Percentiles rank a stretch among this genome's conserved stretches.
phyloP scores from a whole-genome alignment of 495 filamentous ascomycete genomes.

The Sabuloglossum arenarium region DNA sequence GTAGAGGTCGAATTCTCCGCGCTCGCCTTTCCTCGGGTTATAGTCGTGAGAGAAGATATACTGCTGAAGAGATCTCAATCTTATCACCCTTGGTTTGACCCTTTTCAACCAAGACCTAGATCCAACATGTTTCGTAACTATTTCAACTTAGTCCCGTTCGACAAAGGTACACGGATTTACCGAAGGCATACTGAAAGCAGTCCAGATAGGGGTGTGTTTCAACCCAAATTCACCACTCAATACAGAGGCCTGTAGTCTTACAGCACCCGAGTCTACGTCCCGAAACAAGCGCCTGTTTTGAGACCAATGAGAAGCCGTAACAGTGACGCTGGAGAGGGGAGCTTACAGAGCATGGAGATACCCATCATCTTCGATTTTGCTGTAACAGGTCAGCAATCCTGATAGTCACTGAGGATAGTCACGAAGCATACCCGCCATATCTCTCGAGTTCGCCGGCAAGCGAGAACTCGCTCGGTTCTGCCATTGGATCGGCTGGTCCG shows the following conservation, averaged over 20 bases:
- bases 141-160: background rate
- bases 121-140: background rate
- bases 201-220: slow-evolving; percentile 1
- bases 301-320: background rate
- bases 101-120: slow-evolving; percentile 2
- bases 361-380: slow-evolving; percentile 1
- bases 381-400: background rate
- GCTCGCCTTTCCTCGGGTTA: background rate
- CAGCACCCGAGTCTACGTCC: background rate
- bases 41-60: slow-evolving; percentile 2
- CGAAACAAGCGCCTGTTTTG: background rate
- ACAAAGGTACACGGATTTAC: too few relatives aligned
- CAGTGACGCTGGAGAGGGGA: background rate
- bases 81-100: background rate
- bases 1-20: background rate
- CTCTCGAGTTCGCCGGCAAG: background rate
- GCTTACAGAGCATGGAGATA: background rate
- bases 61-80: background rate
- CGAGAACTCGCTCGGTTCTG: background rate
- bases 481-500: background rate
- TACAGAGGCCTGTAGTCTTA: background rate
- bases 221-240: background rate
- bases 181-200: background rate
- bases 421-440: background rate
- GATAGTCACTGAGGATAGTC: background rate